A percentile compares a stretch with the other conserved stretches of the same genome.
phyloP scores from a whole-genome alignment of 2,329 filamentous ascomycete genomes.

The Grosmannia serpens region DNA sequence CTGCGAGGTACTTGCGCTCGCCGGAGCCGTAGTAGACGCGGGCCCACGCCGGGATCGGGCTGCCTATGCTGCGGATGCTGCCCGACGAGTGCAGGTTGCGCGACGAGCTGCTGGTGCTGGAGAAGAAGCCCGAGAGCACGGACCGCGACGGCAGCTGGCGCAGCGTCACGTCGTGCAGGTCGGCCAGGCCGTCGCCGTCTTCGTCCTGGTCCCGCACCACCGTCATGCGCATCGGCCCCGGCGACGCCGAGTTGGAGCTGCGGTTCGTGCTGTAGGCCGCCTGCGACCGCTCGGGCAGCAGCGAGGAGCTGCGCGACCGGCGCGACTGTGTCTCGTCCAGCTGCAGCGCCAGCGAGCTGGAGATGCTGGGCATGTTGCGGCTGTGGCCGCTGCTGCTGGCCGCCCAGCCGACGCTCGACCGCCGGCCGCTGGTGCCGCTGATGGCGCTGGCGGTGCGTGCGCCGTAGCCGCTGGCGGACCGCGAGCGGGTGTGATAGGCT shows the following conservation, averaged over 20 bases:
- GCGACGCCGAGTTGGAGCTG: constrained; percentile 16
- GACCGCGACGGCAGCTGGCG: constrained; percentile 40
- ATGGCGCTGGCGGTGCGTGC: constrained; percentile 27
- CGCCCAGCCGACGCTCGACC: constrained; percentile 15
- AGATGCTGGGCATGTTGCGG: constrained; percentile 45
- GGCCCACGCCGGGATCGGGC: constrained; percentile 42
- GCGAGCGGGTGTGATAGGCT: constrained; percentile 36
- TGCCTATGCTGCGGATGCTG: constrained; percentile 30
- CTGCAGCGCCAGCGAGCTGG: constrained; percentile 36
- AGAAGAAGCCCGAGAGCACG: constrained; percentile 39
- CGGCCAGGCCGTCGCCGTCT: constrained; percentile 51
- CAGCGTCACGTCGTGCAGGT: constrained; percentile 38
- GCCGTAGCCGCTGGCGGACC: constrained; percentile 19
- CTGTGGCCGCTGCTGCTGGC: constrained; percentile 31
- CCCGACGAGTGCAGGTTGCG: constrained; percentile 39
- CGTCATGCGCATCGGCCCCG: constrained; percentile 22
- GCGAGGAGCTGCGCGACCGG: constrained; percentile 29
- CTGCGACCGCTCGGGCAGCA: constrained; percentile 33
- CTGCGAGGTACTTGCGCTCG: constrained; percentile 42
- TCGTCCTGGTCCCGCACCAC: constrained; percentile 47
- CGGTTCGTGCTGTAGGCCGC: constrained; percentile 24
- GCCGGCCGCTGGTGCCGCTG: background rate
- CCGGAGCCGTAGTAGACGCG: constrained; percentile 62
- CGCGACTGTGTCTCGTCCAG: constrained; percentile 24
- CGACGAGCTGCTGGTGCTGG: constrained; percentile 28